These are phyloP conservation scores for Solanum dulcamara DNA, from an alignment of 257 asterid genomes.

Conservation along the genomic window DNA sequence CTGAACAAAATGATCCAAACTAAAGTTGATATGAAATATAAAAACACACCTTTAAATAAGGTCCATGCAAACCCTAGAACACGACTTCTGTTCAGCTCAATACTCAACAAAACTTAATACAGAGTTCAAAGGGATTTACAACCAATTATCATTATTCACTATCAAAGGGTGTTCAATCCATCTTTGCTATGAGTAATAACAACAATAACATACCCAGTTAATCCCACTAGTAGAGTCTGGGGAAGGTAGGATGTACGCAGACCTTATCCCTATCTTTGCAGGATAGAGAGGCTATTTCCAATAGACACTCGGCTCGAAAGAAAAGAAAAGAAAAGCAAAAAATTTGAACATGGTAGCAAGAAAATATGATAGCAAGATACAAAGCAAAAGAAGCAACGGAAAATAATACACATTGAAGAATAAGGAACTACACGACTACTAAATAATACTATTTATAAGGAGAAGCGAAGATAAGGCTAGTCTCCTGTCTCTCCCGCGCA, in stretches of 20 bases:
- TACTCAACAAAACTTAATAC: background rate
- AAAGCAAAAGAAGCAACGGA: background rate
- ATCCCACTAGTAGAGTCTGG: background rate
- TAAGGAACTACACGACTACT: background rate
- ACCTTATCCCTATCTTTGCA: background rate
- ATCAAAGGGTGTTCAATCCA: background rate
- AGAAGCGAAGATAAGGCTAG: background rate
- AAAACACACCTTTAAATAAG: background rate
- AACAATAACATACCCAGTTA: background rate
- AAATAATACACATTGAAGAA: background rate
- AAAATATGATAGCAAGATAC: background rate
- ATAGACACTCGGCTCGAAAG: background rate
- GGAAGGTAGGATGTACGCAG: background rate
- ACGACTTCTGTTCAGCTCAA: background rate
- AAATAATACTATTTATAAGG: background rate
- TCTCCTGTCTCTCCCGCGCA: background rate
- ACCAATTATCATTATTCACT: background rate
- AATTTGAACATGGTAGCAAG: background rate
- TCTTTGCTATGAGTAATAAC: background rate
- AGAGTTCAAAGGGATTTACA: background rate
- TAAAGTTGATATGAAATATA: background rate
- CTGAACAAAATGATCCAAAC: background rate
- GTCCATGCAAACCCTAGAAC: background rate
- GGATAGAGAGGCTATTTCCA: background rate
- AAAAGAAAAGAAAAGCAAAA: background rate